Evolutionary conservation across 2,329 filamentous ascomycete species (phyloP), one percentile per base, ranked within the genome.

Genomic region (Penicillium brevicompactum): DNA sequence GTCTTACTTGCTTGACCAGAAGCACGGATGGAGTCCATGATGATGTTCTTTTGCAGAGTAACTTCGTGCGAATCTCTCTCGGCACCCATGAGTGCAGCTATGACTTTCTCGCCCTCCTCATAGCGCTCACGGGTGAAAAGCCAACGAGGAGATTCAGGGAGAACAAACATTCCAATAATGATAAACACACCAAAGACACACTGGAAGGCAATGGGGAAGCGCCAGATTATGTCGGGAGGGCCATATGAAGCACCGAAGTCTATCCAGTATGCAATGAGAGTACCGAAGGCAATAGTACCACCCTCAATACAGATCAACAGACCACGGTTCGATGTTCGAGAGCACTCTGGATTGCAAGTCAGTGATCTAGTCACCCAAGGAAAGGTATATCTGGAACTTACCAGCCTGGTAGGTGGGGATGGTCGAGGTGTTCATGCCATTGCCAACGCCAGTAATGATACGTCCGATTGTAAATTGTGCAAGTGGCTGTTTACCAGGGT

Each of bases 21-120:
- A n/a, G 80, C 81, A 24, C 78, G 76, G 60, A 88, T 85, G 3
- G 80, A 83, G 66, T 90, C 87, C 30, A 83, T 70, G 21, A 88
- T 84, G 1, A 87, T 84, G 47, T 83, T 82, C 60, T 80, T 78
- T 67, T 53, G 51, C 4, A 49, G 37, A 8, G n/a, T 22, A 5
- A 84, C 84, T 61, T 86, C 80, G 4, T 78, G 70, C 56, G 82
- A 78, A 49, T 83, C 77, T 2, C 79, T 55, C 37, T 79, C 50
- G 18, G 71, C 65, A 16, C 74, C 77, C 45, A 71, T 68, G 1
- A 82, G 74, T 2, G 74, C 75, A 5, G 78, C 75, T 37, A 82
- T 76, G 11, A 81, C 77, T 6, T 68, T 67, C n/a, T 70, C 70
- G 42, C 67, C 80, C 59, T 74, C 80, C 52, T 71, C 71, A 21